These are phyloP conservation scores for Tetrahymena thermophila DNA, from an alignment of 73 alveolate species.

Conservation along the genomic window DNA sequence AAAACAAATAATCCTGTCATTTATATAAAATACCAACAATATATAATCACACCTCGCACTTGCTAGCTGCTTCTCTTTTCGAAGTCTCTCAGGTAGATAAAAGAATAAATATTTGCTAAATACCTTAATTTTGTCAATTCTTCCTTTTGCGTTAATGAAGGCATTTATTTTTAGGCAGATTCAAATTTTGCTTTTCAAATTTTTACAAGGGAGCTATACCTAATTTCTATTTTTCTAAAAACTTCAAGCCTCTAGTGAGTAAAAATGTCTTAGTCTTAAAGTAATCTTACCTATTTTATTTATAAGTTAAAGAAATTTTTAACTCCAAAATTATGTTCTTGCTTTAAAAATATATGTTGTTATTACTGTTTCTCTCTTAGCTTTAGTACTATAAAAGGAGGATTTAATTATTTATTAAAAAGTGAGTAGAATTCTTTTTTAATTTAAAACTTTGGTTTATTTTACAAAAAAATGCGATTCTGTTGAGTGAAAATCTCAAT, in stretches of 20 bases:
- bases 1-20: not conserved
- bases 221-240: too few relatives aligned
- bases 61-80: not conserved
- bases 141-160: not conserved
- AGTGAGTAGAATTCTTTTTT: not conserved
- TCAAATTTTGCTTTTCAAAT: not conserved
- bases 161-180: not conserved
- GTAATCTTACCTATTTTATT: not conserved
- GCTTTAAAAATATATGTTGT: too few relatives aligned
- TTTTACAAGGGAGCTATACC: not conserved
- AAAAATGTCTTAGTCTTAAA: not conserved
- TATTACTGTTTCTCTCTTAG: not conserved
- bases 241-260: not conserved
- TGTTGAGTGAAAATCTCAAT: not conserved
- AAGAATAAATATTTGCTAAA: not conserved
- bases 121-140: not conserved
- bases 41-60: not conserved
- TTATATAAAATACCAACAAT: not conserved
- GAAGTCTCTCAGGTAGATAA: not conserved
- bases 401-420: not conserved
- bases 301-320: too few relatives aligned
- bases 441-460: not conserved
- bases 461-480: not conserved
- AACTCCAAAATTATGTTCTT: not conserved
- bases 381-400: not conserved